Percentiles rank a stretch among this genome's conserved stretches.
Evolutionary conservation across 345 rosid genomes (phyloP).

Genomic region (Iberis pinnata): DNA sequence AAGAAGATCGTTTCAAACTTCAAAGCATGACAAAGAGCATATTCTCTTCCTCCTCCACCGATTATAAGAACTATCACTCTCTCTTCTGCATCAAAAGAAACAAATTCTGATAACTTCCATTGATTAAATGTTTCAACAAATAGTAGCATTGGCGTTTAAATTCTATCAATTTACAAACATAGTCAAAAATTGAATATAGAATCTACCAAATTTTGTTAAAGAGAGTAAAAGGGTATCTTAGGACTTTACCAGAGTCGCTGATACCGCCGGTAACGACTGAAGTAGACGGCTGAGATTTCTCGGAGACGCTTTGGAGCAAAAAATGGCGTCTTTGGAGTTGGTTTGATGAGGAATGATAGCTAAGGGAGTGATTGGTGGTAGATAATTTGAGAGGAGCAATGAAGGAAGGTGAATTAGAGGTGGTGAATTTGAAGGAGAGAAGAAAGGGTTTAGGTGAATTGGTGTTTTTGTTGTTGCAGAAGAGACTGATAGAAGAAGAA

Average conservation of each 20-base stretch:
- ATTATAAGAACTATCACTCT: constrained; percentile 71
- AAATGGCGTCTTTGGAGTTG: constrained; percentile 10
- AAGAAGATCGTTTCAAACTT: constrained; percentile 58
- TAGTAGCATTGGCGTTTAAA: background rate
- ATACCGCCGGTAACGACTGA: constrained; percentile 11
- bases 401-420: constrained; percentile 23
- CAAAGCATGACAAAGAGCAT: constrained; percentile 82
- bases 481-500: constrained; percentile 21
- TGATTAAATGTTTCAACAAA: no score
- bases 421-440: constrained; percentile 25
- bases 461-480: constrained; percentile 18
- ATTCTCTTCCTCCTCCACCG: constrained; percentile 97
- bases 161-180: background rate
- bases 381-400: constrained; percentile 27
- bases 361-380: constrained; percentile 10
- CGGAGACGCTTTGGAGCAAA: constrained; percentile 26
- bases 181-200: background rate
- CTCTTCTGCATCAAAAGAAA: constrained; percentile 37
- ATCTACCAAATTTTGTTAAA: no score
- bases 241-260: constrained; percentile 29
- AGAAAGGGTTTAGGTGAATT: constrained; percentile 21
- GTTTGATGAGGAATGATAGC: constrained; percentile 14
- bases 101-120: no score
- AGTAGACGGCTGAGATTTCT: constrained; percentile 28
- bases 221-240: background rate